Conservation (phyloP, 495 filamentous ascomycete genomes). For the Penicillium nucicola region DNA sequence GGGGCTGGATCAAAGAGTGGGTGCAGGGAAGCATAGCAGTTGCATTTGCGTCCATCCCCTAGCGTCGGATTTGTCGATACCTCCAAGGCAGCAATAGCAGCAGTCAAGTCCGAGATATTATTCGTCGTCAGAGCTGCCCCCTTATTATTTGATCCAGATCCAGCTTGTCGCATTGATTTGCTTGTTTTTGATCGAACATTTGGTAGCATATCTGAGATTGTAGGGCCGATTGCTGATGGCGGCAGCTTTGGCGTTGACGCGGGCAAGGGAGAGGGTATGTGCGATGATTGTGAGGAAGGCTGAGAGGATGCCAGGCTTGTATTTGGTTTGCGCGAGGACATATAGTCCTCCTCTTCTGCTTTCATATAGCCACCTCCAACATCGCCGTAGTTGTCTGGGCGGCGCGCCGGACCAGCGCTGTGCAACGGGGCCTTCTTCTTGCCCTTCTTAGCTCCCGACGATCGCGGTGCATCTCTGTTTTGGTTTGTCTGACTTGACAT, state of each 20-base stretch:
- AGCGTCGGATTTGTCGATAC: slow-evolving; percentile 81
- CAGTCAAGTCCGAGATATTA: slow-evolving; percentile 78
- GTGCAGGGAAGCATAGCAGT: slow-evolving; percentile 81
- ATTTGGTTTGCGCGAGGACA: slow-evolving; percentile 33
- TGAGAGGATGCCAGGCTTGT: slow-evolving; percentile 29
- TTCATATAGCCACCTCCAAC: slow-evolving; percentile 59
- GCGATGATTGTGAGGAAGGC: slow-evolving; percentile 26
- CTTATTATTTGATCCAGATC: slow-evolving; percentile 31
- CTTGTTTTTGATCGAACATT: slow-evolving; percentile 60
- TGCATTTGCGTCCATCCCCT: slow-evolving; percentile 62
- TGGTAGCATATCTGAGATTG: slow-evolving; percentile 73
- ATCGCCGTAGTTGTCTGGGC: slow-evolving; percentile 57
- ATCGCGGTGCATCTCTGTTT: slow-evolving; percentile 24
- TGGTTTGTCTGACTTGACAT: slow-evolving; percentile 12
- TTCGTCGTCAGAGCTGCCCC: slow-evolving; percentile 46
- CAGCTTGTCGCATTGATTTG: slow-evolving; percentile 53
- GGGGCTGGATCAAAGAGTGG: slow-evolving; percentile 82
- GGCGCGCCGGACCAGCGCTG: slow-evolving; percentile 56
- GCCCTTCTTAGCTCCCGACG: slow-evolving; percentile 32
- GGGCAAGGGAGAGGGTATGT: slow-evolving; percentile 37
- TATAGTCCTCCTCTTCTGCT: slow-evolving; percentile 60
- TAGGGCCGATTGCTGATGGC: slow-evolving; percentile 67
- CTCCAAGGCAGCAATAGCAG: slow-evolving; percentile 87
- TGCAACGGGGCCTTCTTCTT: slow-evolving; percentile 62
- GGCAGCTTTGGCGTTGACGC: slow-evolving; percentile 50